phyloP scores from a whole-genome alignment of 73 alveolate species.

The Tetrahymena thermophila region DNA sequence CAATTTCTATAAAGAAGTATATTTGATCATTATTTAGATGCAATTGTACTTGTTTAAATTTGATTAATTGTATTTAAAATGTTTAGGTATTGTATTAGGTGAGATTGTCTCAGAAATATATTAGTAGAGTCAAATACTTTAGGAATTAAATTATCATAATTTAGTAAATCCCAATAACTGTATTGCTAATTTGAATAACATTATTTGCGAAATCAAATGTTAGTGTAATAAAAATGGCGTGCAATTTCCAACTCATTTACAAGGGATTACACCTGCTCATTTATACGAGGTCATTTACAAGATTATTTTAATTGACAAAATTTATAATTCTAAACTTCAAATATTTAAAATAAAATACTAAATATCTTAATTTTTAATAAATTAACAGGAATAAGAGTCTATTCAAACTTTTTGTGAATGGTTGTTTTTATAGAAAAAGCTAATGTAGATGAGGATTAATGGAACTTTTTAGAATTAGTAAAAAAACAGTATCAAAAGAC shows the following conservation, averaged over 20 bases:
- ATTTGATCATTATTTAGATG: too few species aligned
- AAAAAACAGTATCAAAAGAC: neutral
- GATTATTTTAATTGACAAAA: neutral
- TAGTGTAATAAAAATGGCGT: neutral
- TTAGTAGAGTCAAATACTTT: neutral
- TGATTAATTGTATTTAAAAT: neutral
- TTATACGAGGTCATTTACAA: neutral
- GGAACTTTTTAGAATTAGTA: neutral
- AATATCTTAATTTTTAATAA: neutral
- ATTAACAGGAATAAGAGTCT: neutral
- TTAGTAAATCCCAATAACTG: neutral
- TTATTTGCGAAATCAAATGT: neutral
- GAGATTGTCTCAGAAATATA: neutral
- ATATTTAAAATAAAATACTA: neutral
- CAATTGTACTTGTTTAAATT: neutral
- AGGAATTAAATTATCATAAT: neutral
- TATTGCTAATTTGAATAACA: neutral
- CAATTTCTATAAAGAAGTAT: too few species aligned
- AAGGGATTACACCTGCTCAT: neutral
- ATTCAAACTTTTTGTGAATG: neutral
- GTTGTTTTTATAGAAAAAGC: neutral
- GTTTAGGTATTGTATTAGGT: neutral
- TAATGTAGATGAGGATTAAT: neutral
- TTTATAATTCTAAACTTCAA: neutral
- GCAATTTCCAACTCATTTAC: neutral